Evolutionary conservation across 768 basidiomycete species (phyloP), one percentile per base, ranked within the genome.

Genomic region (Mycena filopes): DNA sequence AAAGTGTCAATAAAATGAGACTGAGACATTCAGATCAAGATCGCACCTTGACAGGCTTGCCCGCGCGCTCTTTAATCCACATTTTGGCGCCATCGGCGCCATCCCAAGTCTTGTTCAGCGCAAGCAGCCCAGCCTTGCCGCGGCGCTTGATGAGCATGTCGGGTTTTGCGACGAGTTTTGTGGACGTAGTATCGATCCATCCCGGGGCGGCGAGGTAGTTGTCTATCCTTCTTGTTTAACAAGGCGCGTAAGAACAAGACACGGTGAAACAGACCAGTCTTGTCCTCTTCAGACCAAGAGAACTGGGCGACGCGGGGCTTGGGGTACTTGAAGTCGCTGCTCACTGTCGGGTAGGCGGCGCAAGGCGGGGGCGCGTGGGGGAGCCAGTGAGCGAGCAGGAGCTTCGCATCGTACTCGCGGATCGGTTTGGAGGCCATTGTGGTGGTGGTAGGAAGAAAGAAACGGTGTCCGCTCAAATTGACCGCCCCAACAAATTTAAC

Each of bases 81-180:
- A 85, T 79, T 75, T 87, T 93, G 23, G 94, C 94, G 73, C 92
- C 93, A 40, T 89, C 84, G 21, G 94, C 92, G 73, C 92, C 93
- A 33, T 89, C 83, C 94, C 93, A 98, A 25, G 85, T 83, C 82
- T 96, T 96, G 89, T 99, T 98, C 70, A 99, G 86, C 38, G 90
- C 89, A 68, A 99, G 88, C 16, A 99, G 87, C 69, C 98, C 98
- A 23, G 95, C 95, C 87, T 99, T 99, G 74, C 98, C 98, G 67
- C 98, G 93, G 70, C 98, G 93, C 85, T 99, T 99, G 89, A 99
- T 99, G 80, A 99, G 91, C 82, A 98, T 96, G 82, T 97, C 96
- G 26, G 96, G 96, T 83, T 98, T 98, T 20, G 90, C 96, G 73
- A 98, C 96, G 77, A 97, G 93, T 64, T 85, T 83, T 50, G 89